Conservation (phyloP, 2,329 filamentous ascomycete species). For the Microdochium bolleyi region DNA sequence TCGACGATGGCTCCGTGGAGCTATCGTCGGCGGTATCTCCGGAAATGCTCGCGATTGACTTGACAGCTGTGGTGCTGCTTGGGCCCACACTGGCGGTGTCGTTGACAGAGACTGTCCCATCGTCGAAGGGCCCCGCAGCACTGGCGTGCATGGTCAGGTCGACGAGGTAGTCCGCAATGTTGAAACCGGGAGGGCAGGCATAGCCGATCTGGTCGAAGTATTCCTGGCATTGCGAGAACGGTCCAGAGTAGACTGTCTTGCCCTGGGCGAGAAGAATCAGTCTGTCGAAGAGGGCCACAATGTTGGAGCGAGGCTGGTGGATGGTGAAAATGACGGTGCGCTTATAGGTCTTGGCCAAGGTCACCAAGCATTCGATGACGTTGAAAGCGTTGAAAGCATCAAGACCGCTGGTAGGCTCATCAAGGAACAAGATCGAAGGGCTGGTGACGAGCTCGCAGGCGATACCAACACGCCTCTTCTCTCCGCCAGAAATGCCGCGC, state of each 20-base stretch:
- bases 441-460: conserved; percentile 97
- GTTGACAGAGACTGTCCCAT: conserved; percentile 35
- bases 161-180: conserved; percentile 96
- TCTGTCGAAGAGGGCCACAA: conserved; percentile 92
- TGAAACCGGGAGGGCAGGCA: conserved; percentile 90
- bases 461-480: conserved; percentile 93
- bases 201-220: conserved; percentile 94
- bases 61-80: conserved; percentile 81
- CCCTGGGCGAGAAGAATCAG: conserved; percentile 87
- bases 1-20: conserved; percentile 48
- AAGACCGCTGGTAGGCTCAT: conserved; percentile 92
- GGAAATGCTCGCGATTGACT: conserved; percentile 81
- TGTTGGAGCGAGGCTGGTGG: conserved; percentile 95
- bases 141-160: conserved; percentile 96
- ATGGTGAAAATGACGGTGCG: conserved; percentile 97
- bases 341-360: conserved; percentile 91
- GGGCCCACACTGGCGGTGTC: conserved; percentile 65
- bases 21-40: conserved; percentile 63
- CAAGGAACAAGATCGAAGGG: conserved; percentile 92
- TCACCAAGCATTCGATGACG: conserved; percentile 92
- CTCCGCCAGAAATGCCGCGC: conserved; percentile 91
- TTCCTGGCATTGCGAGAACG: conserved; percentile 77
- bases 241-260: conserved; percentile 86
- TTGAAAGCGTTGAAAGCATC: conserved; percentile 98
- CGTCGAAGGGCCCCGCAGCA: conserved; percentile 49